Evolutionary conservation across 2,329 filamentous ascomycete species (phyloP), one percentile per base, ranked within the genome.

Genomic region (Chaetomiaceae sp.): DNA sequence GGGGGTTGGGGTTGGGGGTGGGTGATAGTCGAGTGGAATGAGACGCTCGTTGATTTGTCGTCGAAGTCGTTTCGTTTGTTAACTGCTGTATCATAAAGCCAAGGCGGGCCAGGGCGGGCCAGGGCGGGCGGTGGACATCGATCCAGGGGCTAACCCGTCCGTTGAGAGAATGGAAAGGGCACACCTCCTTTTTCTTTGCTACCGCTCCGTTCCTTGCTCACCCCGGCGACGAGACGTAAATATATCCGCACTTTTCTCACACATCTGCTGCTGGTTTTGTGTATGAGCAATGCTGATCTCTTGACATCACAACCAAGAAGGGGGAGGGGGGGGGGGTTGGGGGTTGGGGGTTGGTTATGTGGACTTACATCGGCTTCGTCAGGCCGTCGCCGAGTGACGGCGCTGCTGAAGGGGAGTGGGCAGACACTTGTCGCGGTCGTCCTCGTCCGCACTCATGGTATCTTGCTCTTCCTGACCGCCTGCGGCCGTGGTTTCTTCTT

Each of bases 51-150:
- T 55, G 43, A n/a, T 18, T 32, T 18, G 23, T 29, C 11, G 18
- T 43, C 48, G 53, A 29, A 34, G 43, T 54, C 47, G 46, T 55
- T 59, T 52, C 46, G 52, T 55, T 41, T 58, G 50, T 56, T 48
- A n/a, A 40, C 8, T 48, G 52, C 48, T 58, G 56, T 58, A 58
- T 49, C 53, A 58, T 58, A 58, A n/a, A n/a, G 53, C 48, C 49
- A 29, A 37, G 36, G 25, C 32, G 30, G 25, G 30, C n/a, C n/a
- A n/a, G n/a, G n/a, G n/a, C n/a, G n/a, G n/a, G n/a, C n/a, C n/a
- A n/a, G n/a, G n/a, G n/a, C n/a, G n/a, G n/a, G n/a, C n/a, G n/a
- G n/a, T n/a, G n/a, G n/a, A n/a, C n/a, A n/a, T n/a, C n/a, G n/a
- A n/a, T n/a, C n/a, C n/a, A n/a, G n/a, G n/a, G n/a, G n/a, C n/a